These are phyloP conservation scores for Toxicodendron radicans DNA, from an alignment of 345 rosid species.

Conservation along the genomic window DNA sequence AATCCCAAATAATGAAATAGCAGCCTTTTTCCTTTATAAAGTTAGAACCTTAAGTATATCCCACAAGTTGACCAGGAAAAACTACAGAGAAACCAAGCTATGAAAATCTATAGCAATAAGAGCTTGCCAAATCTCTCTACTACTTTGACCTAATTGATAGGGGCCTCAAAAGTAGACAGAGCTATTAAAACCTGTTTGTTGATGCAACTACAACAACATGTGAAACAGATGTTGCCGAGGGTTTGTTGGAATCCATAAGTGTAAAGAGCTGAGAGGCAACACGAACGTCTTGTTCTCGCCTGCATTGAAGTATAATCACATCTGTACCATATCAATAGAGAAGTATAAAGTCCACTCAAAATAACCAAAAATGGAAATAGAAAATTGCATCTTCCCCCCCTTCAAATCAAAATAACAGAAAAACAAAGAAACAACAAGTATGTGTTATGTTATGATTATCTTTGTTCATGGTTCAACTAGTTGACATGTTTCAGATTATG, in stretches of 20 bases:
- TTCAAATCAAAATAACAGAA: neutral
- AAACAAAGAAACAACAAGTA: neutral
- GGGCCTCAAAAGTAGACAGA: neutral
- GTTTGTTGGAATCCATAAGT: constrained; percentile 78
- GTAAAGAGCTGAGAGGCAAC: constrained; percentile 69
- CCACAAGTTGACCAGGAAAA: neutral
- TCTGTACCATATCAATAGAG: neutral
- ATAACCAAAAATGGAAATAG: neutral
- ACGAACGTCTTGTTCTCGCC: constrained; percentile 78
- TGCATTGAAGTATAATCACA: constrained; percentile 39
- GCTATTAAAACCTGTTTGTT: constrained; percentile 67
- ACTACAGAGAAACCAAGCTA: neutral
- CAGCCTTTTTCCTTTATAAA: neutral
- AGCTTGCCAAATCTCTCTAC: neutral
- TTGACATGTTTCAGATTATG: too few relatives aligned
- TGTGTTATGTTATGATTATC: too few relatives aligned
- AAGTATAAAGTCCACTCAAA: neutral
- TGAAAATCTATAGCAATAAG: neutral
- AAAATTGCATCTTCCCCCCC: neutral
- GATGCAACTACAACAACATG: constrained; percentile 82
- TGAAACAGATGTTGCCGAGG: constrained; percentile 39
- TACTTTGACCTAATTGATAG: neutral
- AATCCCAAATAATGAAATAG: neutral
- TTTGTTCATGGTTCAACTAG: too few relatives aligned
- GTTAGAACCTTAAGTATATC: neutral